Evolutionary conservation across 768 basidiomycete genomes (phyloP).

Genomic region (Lactarius vividus): DNA sequence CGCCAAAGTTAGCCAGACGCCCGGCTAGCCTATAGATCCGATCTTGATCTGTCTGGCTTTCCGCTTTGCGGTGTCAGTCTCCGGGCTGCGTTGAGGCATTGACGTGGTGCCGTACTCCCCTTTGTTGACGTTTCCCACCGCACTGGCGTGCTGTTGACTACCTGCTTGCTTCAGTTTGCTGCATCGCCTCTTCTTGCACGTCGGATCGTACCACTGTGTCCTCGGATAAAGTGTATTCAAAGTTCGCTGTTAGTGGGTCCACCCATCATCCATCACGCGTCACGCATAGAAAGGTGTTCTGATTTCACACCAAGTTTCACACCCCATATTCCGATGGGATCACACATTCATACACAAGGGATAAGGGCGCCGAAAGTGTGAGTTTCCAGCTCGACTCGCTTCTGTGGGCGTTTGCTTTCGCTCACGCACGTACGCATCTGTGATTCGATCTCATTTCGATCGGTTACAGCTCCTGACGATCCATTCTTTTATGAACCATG

Average conservation of each 20-base stretch:
- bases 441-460: slow-evolving; percentile 21
- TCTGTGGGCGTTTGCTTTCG: slow-evolving; percentile 18
- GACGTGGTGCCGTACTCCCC: not conserved
- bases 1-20: not conserved
- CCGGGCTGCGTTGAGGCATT: not conserved
- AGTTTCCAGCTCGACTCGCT: slow-evolving; percentile 12
- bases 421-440: slow-evolving; percentile 15
- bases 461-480: slow-evolving; percentile 26
- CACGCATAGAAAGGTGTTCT: slow-evolving; percentile 1
- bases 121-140: not conserved
- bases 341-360: not conserved
- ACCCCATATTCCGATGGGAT: not conserved
- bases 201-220: not conserved
- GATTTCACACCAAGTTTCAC: not conserved
- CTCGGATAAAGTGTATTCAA: not conserved
- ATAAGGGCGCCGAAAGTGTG: not conserved
- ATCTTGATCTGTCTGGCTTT: not conserved
- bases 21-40: not conserved
- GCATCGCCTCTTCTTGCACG: not conserved
- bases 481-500: slow-evolving; percentile 21
- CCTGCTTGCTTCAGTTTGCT: not conserved
- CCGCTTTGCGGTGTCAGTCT: not conserved
- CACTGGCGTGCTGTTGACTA: not conserved
- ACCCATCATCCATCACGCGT: not conserved
- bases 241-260: slow-evolving; percentile 7